Evolutionary conservation across 2,329 filamentous ascomycete genomes (phyloP), one percentile per base, ranked within the genome.

Genomic region (Pseudocercospora vitis): DNA sequence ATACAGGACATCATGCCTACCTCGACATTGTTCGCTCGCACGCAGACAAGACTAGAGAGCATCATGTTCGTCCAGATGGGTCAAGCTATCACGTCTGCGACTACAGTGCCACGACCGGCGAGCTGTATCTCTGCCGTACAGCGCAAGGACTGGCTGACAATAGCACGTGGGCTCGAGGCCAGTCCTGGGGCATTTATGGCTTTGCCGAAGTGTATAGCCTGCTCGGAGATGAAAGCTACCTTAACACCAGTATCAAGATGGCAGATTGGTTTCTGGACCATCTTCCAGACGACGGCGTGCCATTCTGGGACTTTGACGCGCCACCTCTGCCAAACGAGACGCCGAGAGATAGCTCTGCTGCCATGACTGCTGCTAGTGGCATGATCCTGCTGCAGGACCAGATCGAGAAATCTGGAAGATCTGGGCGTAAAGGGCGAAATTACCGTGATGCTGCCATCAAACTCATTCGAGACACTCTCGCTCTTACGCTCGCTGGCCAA

Each of bases 301-400:
- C 55, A 26, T 60, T 60, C 28, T 45, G 52, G 55, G 55, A 58
- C 31, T 58, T 60, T 40, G 50, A 58, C 14, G 58, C 55, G 35
- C 47, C 37, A 16, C 39, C 35, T 16, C 4, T 53, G n/a, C 53
- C 53, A 2, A 28, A 48, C 24, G 55, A 58, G 9, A 58, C 58
- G 26, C 52, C 58, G 7, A 19, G 58, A 19, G 58, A 60, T 32
- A 60, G 52, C 21, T 52, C 46, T 45, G 55, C 58, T 9, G 58
- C 58, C 2, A 52, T 37, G 11, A 54, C 58, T 29, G 55, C 58
- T 4, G 58, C 55, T 7, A 56, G 58, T 26, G 58, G 55, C 1
- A 32, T 60, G 50, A 18, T 60, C 4, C 14, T 58, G 23, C 26
- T 58, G 31, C 58, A 60, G 31, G 26, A 50, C 14, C 45, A 58